Evolutionary conservation across 352 stramenopile species (phyloP).

Genomic region (Phytopythium cucurbitacearum): DNA sequence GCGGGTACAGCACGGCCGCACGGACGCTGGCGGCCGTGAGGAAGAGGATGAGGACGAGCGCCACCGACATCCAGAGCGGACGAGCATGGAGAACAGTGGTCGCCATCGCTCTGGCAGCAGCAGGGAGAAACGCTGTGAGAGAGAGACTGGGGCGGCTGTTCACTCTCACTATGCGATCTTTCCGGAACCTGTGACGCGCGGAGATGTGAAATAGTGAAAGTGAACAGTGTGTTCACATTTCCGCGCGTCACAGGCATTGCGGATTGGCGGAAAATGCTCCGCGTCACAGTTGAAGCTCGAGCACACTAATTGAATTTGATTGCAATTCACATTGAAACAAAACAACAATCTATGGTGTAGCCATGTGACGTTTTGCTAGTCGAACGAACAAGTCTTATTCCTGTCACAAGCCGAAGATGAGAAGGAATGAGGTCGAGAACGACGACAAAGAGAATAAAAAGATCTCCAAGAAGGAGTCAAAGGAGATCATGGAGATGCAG

Average conservation of each 20-base stretch:
- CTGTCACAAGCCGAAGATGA: conserved; percentile 8
- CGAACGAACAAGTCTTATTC: no score
- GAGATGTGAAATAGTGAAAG: no score
- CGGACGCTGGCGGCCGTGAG: neutral
- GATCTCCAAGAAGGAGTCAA: neutral
- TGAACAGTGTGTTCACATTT: no score
- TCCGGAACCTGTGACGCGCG: no score
- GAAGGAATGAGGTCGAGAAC: conserved; percentile 11
- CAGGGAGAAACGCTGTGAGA: neutral
- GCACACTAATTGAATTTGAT: neutral
- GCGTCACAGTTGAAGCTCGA: neutral
- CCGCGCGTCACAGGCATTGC: no score
- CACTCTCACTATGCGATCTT: no score
- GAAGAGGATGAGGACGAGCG: neutral
- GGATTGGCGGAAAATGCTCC: no score
- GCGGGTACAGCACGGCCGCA: conserved; percentile 18
- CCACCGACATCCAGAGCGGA: no score
- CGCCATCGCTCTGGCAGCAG: conserved; percentile 1
- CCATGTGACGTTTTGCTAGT: no score
- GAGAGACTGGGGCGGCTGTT: conserved; percentile 3
- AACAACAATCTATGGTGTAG: neutral
- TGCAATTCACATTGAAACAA: conserved; percentile 16
- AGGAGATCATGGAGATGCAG: conserved; percentile 1
- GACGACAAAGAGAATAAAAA: conserved; percentile 5
- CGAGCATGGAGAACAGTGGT: neutral